Evolutionary conservation across 2,329 filamentous ascomycete genomes (phyloP).

Genomic region (Fusarium sp.): DNA sequence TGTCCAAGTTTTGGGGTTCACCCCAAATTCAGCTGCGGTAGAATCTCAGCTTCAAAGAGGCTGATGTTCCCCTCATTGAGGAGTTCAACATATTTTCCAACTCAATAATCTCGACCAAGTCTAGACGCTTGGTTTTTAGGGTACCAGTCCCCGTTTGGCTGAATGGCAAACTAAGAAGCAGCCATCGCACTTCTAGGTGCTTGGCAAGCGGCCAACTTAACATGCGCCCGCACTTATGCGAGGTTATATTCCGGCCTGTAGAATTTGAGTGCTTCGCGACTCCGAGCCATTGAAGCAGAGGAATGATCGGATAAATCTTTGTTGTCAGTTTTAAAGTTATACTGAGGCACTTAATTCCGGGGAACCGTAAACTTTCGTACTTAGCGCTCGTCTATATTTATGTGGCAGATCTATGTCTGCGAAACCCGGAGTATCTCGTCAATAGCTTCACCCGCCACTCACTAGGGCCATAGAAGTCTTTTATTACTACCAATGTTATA

Average conservation of each 20-base stretch:
- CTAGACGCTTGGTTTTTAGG: neutral
- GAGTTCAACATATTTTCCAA: neutral
- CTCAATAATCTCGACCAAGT: too few species aligned
- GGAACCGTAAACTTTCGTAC: neutral
- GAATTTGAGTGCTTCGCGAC: neutral
- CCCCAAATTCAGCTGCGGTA: neutral
- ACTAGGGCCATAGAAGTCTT: neutral
- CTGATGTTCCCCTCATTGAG: neutral
- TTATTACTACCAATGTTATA: neutral
- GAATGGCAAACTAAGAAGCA: neutral
- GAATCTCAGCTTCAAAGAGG: neutral
- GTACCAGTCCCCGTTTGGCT: neutral
- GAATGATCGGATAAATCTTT: too few species aligned
- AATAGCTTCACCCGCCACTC: accelerated
- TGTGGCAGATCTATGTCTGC: neutral
- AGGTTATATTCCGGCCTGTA: neutral
- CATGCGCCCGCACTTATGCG: neutral
- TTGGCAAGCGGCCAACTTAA: neutral
- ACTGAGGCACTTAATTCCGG: neutral
- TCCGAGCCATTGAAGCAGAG: too few species aligned
- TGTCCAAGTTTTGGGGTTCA: neutral
- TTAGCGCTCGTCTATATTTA: neutral
- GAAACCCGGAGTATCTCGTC: neutral
- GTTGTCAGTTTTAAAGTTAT: too few species aligned
- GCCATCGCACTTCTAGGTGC: too few species aligned